Evolutionary conservation across 352 stramenopile species (phyloP).

Genomic region (Globisporangium nodosum): DNA sequence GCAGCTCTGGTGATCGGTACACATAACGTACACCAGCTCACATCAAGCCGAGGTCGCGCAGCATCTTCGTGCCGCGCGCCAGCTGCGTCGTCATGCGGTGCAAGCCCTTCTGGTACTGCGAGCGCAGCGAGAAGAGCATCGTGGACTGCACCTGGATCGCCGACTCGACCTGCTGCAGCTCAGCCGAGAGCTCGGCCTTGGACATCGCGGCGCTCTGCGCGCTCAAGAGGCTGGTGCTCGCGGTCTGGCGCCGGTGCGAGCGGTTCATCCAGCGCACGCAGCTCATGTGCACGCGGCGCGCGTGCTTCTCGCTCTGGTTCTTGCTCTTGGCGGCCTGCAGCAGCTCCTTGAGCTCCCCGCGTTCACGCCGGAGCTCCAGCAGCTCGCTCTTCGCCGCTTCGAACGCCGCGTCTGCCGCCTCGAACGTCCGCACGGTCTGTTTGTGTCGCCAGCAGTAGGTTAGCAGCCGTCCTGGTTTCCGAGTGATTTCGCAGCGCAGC

Average conservation of each 20-base stretch:
- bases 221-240: conserved; percentile 23
- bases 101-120: conserved; percentile 42
- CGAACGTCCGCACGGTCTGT: conserved; percentile 29
- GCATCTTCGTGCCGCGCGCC: conserved; percentile 25
- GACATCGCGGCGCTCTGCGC: conserved; percentile 38
- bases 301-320: conserved; percentile 41
- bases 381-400: conserved; percentile 27
- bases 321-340: conserved; percentile 40
- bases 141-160: conserved; percentile 34
- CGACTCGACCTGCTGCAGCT: conserved; percentile 35
- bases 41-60: conserved; percentile 19
- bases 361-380: conserved; percentile 42
- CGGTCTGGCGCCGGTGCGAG: conserved; percentile 37
- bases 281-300: conserved; percentile 55
- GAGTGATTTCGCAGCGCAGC: background rate
- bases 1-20: conserved; percentile 45
- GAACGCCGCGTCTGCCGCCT: conserved; percentile 29
- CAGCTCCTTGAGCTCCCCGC: conserved; percentile 39
- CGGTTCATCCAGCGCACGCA: conserved; percentile 67
- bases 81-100: conserved; percentile 42
- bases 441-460: background rate
- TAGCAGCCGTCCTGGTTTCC: background rate
- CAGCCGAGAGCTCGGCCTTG: conserved; percentile 37
- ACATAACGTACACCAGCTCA: background rate
- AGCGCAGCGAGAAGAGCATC: conserved; percentile 42